phyloP scores from a whole-genome alignment of 2,329 filamentous ascomycete species.

The Penicillium expansum region DNA sequence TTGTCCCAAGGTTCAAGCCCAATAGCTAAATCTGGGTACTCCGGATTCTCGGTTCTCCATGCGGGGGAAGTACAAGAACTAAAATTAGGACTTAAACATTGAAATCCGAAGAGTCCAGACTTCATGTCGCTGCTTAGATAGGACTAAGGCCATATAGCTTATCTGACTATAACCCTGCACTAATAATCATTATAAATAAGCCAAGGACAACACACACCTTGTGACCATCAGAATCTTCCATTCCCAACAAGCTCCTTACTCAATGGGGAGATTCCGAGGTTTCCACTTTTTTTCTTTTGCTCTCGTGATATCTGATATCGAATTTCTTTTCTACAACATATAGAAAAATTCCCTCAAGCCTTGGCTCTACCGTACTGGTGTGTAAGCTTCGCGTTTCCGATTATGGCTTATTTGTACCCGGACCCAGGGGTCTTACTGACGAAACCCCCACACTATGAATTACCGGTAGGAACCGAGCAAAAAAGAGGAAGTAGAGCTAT shows the following conservation, averaged over 20 bases:
- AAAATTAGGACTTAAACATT: neutral
- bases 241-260: conserved; percentile 11
- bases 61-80: neutral
- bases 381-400: neutral
- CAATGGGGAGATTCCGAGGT: conserved; percentile 10
- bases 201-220: neutral
- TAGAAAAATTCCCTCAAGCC: neutral
- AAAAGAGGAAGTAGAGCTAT: neutral
- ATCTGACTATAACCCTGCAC: neutral
- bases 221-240: conserved; percentile 10
- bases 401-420: neutral
- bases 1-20: neutral
- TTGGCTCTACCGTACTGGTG: neutral
- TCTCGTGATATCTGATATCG: neutral
- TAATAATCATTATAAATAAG: neutral
- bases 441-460: neutral
- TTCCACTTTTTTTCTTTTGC: neutral
- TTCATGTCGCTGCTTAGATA: neutral
- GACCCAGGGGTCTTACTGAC: neutral
- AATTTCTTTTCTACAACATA: neutral
- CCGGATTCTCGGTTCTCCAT: neutral
- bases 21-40: neutral
- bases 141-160: conserved; percentile 2
- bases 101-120: neutral
- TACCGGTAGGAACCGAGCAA: neutral